These are phyloP conservation scores for Suillus tomentosus DNA, from an alignment of 768 basidiomycete genomes.

Conservation along the genomic window DNA sequence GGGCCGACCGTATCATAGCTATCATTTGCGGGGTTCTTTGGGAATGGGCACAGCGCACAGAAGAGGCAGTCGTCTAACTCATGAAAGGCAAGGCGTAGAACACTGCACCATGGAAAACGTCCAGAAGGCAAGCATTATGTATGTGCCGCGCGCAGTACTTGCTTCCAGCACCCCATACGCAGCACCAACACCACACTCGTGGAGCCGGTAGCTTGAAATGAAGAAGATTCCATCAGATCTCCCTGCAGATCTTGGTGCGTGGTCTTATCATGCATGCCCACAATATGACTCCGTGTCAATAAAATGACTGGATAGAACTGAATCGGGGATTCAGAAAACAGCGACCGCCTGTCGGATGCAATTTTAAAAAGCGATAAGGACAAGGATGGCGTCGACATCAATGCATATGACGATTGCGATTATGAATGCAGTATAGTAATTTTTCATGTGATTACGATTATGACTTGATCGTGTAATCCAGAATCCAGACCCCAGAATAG, in stretches of 20 bases:
- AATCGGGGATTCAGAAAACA: neutral
- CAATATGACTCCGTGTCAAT: neutral
- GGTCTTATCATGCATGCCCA: neutral
- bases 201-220: neutral
- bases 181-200: neutral
- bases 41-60: constrained; percentile 2
- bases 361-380: constrained; percentile 13
- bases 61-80: neutral
- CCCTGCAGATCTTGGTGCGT: neutral
- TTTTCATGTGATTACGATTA: constrained; percentile 10
- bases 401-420: constrained; percentile 21
- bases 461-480: neutral
- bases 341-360: neutral
- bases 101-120: neutral
- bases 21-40: neutral
- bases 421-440: constrained; percentile 29
- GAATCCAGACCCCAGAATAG: neutral
- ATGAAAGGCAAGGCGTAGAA: neutral
- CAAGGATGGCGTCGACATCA: constrained; percentile 8
- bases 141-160: neutral
- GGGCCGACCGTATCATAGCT: neutral
- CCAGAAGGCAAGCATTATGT: neutral
- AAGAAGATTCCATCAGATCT: neutral
- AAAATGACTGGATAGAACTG: neutral
- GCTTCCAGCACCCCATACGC: neutral